These are phyloP conservation scores for Fragaria iinumae DNA, from an alignment of 306 rosid species.

Conservation along the genomic window DNA sequence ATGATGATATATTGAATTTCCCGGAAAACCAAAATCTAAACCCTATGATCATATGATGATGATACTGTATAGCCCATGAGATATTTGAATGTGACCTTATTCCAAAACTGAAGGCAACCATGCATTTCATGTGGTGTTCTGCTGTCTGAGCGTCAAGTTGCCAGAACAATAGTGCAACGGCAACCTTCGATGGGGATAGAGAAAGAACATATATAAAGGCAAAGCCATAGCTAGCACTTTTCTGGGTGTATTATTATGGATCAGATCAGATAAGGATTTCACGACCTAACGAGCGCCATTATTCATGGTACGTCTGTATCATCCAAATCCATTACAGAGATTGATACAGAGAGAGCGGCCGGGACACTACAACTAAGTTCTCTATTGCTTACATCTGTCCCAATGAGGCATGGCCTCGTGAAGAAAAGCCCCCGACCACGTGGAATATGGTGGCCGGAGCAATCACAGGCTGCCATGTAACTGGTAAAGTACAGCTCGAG, in stretches of 20 bases:
- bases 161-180: neutral
- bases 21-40: too few relatives aligned
- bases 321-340: conserved; percentile 25
- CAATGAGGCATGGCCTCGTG: conserved; percentile 45
- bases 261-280: conserved; percentile 43
- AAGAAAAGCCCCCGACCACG: conserved; percentile 43
- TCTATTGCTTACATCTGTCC: conserved; percentile 21
- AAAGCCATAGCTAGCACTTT: neutral
- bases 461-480: conserved; percentile 25
- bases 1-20: too few relatives aligned
- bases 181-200: neutral
- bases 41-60: neutral
- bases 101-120: neutral
- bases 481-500: too few relatives aligned
- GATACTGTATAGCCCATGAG: neutral
- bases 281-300: conserved; percentile 16
- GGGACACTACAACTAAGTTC: neutral
- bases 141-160: neutral
- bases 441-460: conserved; percentile 42
- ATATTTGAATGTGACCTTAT: neutral
- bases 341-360: neutral
- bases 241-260: neutral
- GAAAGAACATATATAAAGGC: conserved; percentile 1
- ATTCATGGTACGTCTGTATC: conserved; percentile 27
- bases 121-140: neutral